phyloP scores from a whole-genome alignment of 148 eudicot species.

The Pouteria glomerata region DNA sequence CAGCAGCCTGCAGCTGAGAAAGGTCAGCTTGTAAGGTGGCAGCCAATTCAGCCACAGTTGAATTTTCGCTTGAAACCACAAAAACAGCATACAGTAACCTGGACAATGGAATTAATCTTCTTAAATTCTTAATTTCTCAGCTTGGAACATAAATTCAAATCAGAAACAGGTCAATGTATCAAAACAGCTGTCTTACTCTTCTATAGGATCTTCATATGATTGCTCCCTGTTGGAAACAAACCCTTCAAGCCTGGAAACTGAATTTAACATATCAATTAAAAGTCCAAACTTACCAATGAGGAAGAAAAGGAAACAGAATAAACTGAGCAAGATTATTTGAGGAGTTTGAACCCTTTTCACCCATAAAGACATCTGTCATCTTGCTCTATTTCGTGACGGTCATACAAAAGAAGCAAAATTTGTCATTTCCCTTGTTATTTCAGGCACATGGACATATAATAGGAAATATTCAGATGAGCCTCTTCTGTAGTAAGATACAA shows the following conservation, averaged over 20 bases:
- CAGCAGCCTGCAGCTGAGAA: conserved; percentile 89
- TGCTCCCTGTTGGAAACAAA: conserved; percentile 98
- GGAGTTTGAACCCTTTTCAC: background rate
- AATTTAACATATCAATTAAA: conserved; percentile 36
- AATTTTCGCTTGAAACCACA: conserved; percentile 96
- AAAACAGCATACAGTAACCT: conserved; percentile 98
- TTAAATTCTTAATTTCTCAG: conserved; percentile 8
- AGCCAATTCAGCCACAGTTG: conserved; percentile 95
- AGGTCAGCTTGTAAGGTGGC: conserved; percentile 91
- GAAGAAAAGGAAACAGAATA: too few species aligned
- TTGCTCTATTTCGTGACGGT: background rate
- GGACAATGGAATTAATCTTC: conserved; percentile 19
- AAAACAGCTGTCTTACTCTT: conserved; percentile 68
- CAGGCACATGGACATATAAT: background rate
- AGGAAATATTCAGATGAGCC: background rate
- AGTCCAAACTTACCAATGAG: conserved; percentile 8
- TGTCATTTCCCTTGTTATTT: conserved; percentile 1
- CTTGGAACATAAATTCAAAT: conserved; percentile 8
- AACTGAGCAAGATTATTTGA: background rate
- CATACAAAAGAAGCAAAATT: background rate
- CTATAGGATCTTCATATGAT: conserved; percentile 96
- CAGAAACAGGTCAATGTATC: conserved; percentile 10
- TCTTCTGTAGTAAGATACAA: background rate
- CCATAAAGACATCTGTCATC: background rate
- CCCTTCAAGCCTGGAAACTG: conserved; percentile 99